Evolutionary conservation across 2,329 filamentous ascomycete genomes (phyloP).

Genomic region (Cladosporium sp.): DNA sequence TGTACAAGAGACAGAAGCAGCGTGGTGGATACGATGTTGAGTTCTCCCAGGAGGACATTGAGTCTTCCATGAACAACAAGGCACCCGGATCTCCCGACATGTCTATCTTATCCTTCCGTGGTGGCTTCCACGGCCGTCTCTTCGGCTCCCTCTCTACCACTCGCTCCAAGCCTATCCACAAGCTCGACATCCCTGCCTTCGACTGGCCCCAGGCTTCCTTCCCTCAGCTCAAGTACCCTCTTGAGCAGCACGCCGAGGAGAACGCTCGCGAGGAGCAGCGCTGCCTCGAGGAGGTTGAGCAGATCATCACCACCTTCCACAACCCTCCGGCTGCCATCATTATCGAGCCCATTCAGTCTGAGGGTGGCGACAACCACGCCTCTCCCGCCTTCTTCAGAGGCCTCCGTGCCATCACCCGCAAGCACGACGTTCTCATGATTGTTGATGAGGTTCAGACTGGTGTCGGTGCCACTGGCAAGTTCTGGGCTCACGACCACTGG

Average conservation of each 20-base stretch:
- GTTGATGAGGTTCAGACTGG: slow-evolving; percentile 95
- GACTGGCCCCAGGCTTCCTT: slow-evolving; percentile 93
- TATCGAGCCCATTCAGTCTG: slow-evolving; percentile 89
- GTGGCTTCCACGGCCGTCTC: slow-evolving; percentile 85
- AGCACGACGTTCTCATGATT: slow-evolving; percentile 79
- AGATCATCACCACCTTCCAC: slow-evolving; percentile 76
- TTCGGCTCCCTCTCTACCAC: slow-evolving; percentile 88
- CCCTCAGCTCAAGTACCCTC: slow-evolving; percentile 81
- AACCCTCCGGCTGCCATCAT: slow-evolving; percentile 78
- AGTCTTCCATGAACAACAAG: slow-evolving; percentile 77
- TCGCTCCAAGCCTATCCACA: slow-evolving; percentile 90
- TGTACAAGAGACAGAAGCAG: slow-evolving; percentile 81
- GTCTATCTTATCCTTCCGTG: slow-evolving; percentile 86
- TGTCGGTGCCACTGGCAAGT: slow-evolving; percentile 87
- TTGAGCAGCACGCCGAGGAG: slow-evolving; percentile 75
- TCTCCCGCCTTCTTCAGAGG: slow-evolving; percentile 83
- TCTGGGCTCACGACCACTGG: slow-evolving; percentile 98
- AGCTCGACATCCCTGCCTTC: slow-evolving; percentile 91
- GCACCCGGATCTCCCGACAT: slow-evolving; percentile 75
- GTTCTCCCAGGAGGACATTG: slow-evolving; percentile 76
- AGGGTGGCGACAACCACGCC: slow-evolving; percentile 93
- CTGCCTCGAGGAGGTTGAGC: slow-evolving; percentile 80
- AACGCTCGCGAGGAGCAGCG: slow-evolving; percentile 81
- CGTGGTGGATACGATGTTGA: slow-evolving; percentile 76
- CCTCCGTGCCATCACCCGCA: slow-evolving; percentile 75